phyloP scores from a whole-genome alignment of 352 stramenopile species.

The Globisporangium apiculatum region DNA sequence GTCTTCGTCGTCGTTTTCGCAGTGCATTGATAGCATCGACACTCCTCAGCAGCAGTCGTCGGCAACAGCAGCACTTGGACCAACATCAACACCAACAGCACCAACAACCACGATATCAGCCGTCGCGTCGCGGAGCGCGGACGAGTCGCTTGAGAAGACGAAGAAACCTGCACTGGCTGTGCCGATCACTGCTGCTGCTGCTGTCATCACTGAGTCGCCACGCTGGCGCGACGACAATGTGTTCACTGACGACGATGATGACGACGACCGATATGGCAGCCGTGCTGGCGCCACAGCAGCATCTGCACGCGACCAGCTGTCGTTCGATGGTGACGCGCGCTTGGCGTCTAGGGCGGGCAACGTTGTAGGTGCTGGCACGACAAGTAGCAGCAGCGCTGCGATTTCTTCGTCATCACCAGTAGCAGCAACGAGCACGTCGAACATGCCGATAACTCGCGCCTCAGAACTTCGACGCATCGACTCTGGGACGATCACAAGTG shows the following conservation, averaged over 20 bases:
- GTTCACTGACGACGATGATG: conserved; percentile 17
- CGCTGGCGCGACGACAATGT: conserved; percentile 25
- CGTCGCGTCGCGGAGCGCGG: too few relatives aligned
- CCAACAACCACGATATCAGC: not conserved
- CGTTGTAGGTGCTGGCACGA: too few relatives aligned
- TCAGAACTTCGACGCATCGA: conserved; percentile 5
- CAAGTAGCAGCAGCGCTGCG: too few relatives aligned
- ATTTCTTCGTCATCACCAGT: not conserved
- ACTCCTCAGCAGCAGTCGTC: not conserved
- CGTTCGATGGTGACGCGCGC: not conserved
- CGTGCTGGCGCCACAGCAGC: not conserved
- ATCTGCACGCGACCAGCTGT: not conserved
- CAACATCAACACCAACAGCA: not conserved
- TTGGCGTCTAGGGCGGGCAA: too few relatives aligned
- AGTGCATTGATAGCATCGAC: conserved; percentile 3
- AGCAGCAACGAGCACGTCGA: not conserved
- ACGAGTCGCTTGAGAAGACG: not conserved
- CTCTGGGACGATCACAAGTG: conserved; percentile 12
- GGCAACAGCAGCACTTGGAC: not conserved
- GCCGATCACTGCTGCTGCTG: not conserved
- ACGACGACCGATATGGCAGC: not conserved
- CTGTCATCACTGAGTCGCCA: conserved; percentile 13
- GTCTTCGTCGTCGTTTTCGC: conserved; percentile 8
- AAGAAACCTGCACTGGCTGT: not conserved
- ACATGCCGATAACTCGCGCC: not conserved